Evolutionary conservation across 768 basidiomycete genomes (phyloP).

Genomic region (Leccinum rimulosum): DNA sequence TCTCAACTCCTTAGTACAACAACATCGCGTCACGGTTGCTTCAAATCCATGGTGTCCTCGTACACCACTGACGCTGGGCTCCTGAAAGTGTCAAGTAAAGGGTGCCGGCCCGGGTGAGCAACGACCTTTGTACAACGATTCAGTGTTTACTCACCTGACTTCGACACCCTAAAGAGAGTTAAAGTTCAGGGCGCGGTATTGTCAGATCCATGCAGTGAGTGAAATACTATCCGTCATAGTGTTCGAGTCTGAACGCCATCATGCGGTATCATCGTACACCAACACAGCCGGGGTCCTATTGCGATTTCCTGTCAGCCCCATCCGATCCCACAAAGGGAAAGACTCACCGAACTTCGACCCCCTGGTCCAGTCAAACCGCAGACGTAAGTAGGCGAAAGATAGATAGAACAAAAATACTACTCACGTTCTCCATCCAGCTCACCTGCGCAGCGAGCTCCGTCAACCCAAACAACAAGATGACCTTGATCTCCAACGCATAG

Average conservation of each 20-base stretch:
- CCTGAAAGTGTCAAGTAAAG: conserved; percentile 6
- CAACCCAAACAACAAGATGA: conserved; percentile 50
- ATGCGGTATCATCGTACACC: conserved; percentile 27
- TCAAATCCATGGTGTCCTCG: conserved; percentile 13
- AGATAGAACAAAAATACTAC: conserved; percentile 12
- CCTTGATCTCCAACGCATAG: conserved; percentile 27
- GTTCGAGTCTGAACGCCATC: not conserved
- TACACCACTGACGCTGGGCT: conserved; percentile 30
- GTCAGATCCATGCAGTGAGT: not conserved
- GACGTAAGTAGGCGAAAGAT: not conserved
- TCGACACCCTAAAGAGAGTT: conserved; percentile 32
- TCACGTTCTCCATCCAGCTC: conserved; percentile 48
- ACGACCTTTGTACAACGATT: not conserved
- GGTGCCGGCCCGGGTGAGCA: not conserved
- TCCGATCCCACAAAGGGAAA: not conserved
- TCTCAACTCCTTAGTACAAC: not conserved
- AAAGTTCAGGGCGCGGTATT: no score
- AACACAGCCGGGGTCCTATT: conserved; percentile 29
- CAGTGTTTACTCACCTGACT: conserved; percentile 26
- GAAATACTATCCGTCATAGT: not conserved
- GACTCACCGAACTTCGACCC: conserved; percentile 36
- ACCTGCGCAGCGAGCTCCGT: conserved; percentile 54
- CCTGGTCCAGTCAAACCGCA: conserved; percentile 23
- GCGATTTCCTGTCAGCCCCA: not conserved
- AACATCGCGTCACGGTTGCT: not conserved